Percentiles rank a stretch among this genome's conserved stretches.
These are phyloP conservation scores for Verticillium klebahnii DNA, from an alignment of 2,329 filamentous ascomycete species.

Conservation along the genomic window DNA sequence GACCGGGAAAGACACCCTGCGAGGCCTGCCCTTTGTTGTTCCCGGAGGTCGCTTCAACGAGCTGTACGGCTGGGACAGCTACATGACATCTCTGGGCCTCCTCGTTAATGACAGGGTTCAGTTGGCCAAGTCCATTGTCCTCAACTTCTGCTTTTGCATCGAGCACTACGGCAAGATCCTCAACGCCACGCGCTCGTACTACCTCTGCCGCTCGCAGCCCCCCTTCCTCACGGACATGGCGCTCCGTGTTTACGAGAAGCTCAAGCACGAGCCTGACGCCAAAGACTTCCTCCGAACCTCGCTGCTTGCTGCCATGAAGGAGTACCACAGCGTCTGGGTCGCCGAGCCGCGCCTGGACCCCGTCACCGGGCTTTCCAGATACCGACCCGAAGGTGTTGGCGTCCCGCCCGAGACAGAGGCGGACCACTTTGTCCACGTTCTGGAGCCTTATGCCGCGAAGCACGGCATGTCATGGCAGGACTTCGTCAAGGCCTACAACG, in stretches of 20 bases:
- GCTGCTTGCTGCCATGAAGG: conserved; percentile 90
- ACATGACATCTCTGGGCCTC: conserved; percentile 93
- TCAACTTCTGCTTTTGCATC: conserved; percentile 97
- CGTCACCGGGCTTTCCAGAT: conserved; percentile 74
- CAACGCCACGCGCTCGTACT: conserved; percentile 95
- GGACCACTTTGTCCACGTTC: conserved; percentile 77
- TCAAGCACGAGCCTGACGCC: conserved; percentile 77
- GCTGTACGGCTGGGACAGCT: conserved; percentile 97
- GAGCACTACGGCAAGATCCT: conserved; percentile 98
- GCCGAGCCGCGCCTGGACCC: conserved; percentile 72
- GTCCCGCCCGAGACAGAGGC: conserved; percentile 91
- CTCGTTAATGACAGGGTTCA: conserved; percentile 81
- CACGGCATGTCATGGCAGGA: conserved; percentile 75
- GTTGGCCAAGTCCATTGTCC: conserved; percentile 89
- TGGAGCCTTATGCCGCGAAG: conserved; percentile 80
- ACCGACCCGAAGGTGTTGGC: conserved; percentile 76
- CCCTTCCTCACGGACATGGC: conserved; percentile 98
- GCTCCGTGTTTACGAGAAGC: conserved; percentile 86
- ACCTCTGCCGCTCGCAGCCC: conserved; percentile 88
- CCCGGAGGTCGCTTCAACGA: conserved; percentile 98
- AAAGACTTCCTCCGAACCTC: conserved; percentile 75
- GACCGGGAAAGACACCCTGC: conserved; percentile 66
- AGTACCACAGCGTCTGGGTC: conserved; percentile 90
- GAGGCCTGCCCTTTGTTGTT: conserved; percentile 91
- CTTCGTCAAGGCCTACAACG: conserved; percentile 87